Evolutionary conservation across 75 land plant species (phyloP).

Genomic region (Pinus taeda): DNA sequence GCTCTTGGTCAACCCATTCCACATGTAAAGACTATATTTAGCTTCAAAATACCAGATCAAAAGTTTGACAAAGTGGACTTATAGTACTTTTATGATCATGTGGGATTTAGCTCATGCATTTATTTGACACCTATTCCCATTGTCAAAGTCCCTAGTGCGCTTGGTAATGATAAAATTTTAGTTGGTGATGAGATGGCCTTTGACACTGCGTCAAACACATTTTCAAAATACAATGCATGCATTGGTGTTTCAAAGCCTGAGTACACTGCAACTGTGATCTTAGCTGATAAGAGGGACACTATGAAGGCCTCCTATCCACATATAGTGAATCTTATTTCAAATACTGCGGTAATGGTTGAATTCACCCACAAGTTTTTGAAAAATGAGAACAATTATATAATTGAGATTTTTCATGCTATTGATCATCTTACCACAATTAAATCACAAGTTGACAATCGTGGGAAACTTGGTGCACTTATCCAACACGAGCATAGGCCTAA

Average conservation of each 20-base stretch:
- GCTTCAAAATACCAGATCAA: slow-evolving; percentile 75
- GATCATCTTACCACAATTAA: slow-evolving; percentile 72
- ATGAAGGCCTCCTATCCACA: slow-evolving; percentile 68
- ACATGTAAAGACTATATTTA: slow-evolving; percentile 41
- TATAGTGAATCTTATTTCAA: slow-evolving; percentile 45
- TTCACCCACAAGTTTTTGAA: slow-evolving; percentile 62
- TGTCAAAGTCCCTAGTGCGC: slow-evolving; percentile 55
- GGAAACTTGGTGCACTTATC: slow-evolving; percentile 74
- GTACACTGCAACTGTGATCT: slow-evolving; percentile 29
- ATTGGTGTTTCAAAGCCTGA: slow-evolving; percentile 64
- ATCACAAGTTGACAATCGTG: slow-evolving; percentile 79
- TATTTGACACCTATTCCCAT: slow-evolving; percentile 59
- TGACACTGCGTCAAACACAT: slow-evolving; percentile 61
- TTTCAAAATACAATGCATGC: slow-evolving; percentile 80
- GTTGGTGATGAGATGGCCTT: slow-evolving; percentile 83
- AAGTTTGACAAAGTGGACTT: slow-evolving; percentile 92
- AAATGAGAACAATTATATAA: no score
- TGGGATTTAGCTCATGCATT: slow-evolving; percentile 43
- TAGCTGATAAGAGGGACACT: slow-evolving; percentile 72
- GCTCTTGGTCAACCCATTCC: slow-evolving; percentile 46
- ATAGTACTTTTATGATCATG: slow-evolving; percentile 80
- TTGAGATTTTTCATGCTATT: slow-evolving; percentile 59
- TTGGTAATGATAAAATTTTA: slow-evolving; percentile 65
- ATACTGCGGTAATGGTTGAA: slow-evolving; percentile 74
- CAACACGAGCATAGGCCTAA: slow-evolving; percentile 90